Percentiles rank a stretch among this genome's conserved stretches.
Conservation (phyloP, 1,139 yeast species). For the Eremothecium gossypii region DNA sequence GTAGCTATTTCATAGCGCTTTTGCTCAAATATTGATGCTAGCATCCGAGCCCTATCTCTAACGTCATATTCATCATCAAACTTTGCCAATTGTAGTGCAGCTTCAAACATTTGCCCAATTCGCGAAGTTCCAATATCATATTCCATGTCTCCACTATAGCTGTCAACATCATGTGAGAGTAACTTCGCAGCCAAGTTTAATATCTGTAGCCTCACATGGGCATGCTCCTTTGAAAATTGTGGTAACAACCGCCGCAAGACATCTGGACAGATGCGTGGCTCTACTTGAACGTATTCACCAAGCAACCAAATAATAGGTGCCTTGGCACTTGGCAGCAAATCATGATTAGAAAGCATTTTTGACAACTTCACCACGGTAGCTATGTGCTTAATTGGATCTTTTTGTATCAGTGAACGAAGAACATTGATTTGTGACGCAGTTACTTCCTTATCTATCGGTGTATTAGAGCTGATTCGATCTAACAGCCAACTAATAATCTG, state of each 20-base stretch:
- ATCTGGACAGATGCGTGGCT: constrained; percentile 64
- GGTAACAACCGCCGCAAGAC: constrained; percentile 54
- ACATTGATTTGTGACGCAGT: constrained; percentile 58
- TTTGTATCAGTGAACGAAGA: constrained; percentile 65
- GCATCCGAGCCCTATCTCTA: constrained; percentile 76
- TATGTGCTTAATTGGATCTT: constrained; percentile 39
- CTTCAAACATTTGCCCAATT: constrained; percentile 49
- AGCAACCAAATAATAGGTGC: constrained; percentile 86
- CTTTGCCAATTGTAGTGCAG: constrained; percentile 55
- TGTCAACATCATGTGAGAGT: constrained; percentile 44
- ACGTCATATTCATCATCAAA: constrained; percentile 73
- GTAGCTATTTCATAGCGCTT: constrained; percentile 53
- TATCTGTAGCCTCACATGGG: constrained; percentile 58
- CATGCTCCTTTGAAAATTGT: constrained; percentile 47
- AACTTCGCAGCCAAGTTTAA: constrained; percentile 69
- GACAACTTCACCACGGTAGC: constrained; percentile 37
- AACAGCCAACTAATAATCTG: constrained; percentile 39
- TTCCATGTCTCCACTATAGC: constrained; percentile 23
- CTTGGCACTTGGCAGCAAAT: constrained; percentile 42
- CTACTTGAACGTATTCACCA: constrained; percentile 58
- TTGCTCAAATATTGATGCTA: constrained; percentile 40
- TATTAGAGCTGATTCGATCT: constrained; percentile 30
- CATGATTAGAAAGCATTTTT: constrained; percentile 14
- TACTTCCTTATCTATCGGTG: constrained; percentile 26
- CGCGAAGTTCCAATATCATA: constrained; percentile 33